Base-by-base conservation (phyloP, 202 grass and related monocot genomes). In the Dendrocalamus latiflorus region DNA sequence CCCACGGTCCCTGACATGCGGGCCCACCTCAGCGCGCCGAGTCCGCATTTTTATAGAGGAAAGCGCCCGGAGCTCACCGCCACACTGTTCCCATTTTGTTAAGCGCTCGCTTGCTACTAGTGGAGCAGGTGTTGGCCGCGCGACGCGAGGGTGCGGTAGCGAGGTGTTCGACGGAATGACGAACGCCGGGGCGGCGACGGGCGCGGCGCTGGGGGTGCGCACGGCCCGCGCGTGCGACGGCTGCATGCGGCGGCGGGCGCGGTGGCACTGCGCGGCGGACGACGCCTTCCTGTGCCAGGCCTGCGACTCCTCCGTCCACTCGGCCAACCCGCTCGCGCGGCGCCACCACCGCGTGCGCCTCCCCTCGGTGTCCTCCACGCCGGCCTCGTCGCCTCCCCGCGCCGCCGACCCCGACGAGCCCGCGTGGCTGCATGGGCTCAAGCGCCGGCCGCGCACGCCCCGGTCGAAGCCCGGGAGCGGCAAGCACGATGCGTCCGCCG, bases 291-390 rank as follows among this genome's bases (percentile, higher is more conserved):
- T 97, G 68, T 97, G 94, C 86, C 81, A 88, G 74, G 38, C 92
- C 9, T 97, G 94, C 70, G 94, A 97, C 83, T 59, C 82, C 36
- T 88, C 94, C 37, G 92, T 97, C 63, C 94, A 97, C 94, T 94
- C 90, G 8, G 94, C 94, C 25, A 97, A 97, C 79, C 84, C 92
- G 55, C 88, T 97, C 12, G 90, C 92, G 44, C 87, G 87, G 25
- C 95, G 95, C 56, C 95, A 98, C 87, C 93, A 91, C 51, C 89
- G 96, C 30, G 83, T 98, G 60, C 89, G 89, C 56, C 91, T 94
- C 68, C 36, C 69, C 1, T 26, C 82, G 63, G 51, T 63, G 21
- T 81, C 70, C 3, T 66, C 69, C 57, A n/a, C n/a, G n/a, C n/a
- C n/a, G n/a, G n/a, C n/a, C n/a, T n/a, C n/a, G n/a, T 54, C 77